Evolutionary conservation across 768 basidiomycete species (phyloP), one percentile per base, ranked within the genome.

Genomic region (Gautieria morchelliformis): DNA sequence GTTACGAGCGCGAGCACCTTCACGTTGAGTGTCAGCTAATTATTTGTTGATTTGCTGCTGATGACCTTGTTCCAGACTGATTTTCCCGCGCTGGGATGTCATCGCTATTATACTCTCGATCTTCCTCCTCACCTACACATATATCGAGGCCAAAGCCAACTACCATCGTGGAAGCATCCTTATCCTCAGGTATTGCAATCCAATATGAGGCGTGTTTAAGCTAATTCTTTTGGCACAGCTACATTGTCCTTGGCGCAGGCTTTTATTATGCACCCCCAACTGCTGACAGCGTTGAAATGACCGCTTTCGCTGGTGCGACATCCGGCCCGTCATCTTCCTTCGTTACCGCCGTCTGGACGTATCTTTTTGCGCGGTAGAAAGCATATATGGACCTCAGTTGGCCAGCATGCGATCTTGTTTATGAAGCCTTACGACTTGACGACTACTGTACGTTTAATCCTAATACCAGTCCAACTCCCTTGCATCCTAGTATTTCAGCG

Each of bases 41-140:
- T 46, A 27, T 59, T 4, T 55, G 10, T 46, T 56, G 42, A 37
- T 35, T 42, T 44, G 27, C 52, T 20, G 39, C 46, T 12, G 27
- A 10, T 53, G 51, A 35, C 53, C 56, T 56, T 42, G 48, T 15
- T 22, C 2, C 66, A 98, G 93, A 20, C 81, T 99, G 55, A 93
- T 98, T 59, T 96, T 99, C 80, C 96, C 96, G 0, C 84, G 93
- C 62, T 99, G 95, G 95, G 96, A 99, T 67, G 92, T 93, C 50
- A 83, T 98, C 63, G 87, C 85, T 27, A 86, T 98, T 66, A 88
- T 98, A 63, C 79, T 99, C 46, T 91, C 93, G 0, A 93, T 99
- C 74, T 99, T 98, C 78, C 71, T 98, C 61, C 82, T 99, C 78
- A 98, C 96, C 0, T 99, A 99, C 70, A 95, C 93, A 4, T 98